Percentiles rank a stretch among this genome's conserved stretches.
Conservation (phyloP, 1,139 yeast species). For the Kurtzmaniella quercitrusa region DNA sequence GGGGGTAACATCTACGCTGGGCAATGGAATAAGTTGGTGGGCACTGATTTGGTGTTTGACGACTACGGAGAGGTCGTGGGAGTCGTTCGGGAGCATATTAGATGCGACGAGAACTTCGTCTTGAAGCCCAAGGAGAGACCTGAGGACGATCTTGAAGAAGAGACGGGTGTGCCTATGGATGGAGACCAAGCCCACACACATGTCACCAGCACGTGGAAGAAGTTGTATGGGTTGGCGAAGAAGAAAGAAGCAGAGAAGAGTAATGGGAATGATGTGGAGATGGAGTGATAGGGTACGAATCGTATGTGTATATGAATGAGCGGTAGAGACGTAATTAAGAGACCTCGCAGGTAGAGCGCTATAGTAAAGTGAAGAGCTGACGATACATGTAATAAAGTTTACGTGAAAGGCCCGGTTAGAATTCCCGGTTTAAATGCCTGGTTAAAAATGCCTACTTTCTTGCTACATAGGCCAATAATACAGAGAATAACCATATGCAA, state of each 20-base stretch:
- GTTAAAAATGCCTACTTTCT: too few relatives aligned
- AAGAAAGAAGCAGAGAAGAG: conserved; percentile 3
- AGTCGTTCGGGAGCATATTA: conserved; percentile 37
- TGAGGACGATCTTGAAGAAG: conserved; percentile 7
- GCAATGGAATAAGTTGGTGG: conserved; percentile 72
- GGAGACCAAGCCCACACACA: background rate
- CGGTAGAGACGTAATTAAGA: too few relatives aligned
- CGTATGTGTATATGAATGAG: too few relatives aligned
- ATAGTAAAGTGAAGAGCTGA: too few relatives aligned
- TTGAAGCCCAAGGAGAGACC: conserved; percentile 15
- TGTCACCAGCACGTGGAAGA: conserved; percentile 1
- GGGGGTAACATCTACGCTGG: conserved; percentile 59
- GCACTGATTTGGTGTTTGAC: conserved; percentile 70
- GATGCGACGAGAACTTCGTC: conserved; percentile 26
- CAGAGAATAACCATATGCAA: too few relatives aligned
- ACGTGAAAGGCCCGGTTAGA: too few relatives aligned
- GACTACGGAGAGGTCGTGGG: conserved; percentile 54
- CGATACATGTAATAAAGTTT: too few relatives aligned
- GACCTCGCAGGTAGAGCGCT: too few relatives aligned
- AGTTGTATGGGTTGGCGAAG: conserved; percentile 5
- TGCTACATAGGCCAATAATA: too few relatives aligned
- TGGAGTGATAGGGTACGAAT: background rate
- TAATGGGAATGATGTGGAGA: background rate
- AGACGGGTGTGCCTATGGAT: conserved; percentile 1
- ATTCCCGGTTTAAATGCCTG: too few relatives aligned